These are phyloP conservation scores for Pleurozium schreberi DNA, from an alignment of 225 moss, liverwort and hornwort species.

Conservation along the genomic window DNA sequence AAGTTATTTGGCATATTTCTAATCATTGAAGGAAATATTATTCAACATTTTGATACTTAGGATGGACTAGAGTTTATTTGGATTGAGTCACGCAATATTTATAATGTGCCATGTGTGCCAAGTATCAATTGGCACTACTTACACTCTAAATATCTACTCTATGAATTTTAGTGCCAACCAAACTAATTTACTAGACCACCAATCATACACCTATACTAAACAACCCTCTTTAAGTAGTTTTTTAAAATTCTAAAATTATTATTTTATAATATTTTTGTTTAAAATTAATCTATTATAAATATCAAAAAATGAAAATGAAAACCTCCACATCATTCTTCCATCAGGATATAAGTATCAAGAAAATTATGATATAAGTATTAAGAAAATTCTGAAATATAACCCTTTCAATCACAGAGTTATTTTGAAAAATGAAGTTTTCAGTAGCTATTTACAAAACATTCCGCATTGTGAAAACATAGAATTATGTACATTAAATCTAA, in stretches of 20 bases:
- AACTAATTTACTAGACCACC: not conserved
- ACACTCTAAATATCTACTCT: not conserved
- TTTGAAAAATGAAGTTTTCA: not conserved
- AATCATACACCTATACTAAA: not conserved
- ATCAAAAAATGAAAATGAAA: not conserved
- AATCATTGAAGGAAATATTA: not conserved
- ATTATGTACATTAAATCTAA: not conserved
- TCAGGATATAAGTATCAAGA: not conserved
- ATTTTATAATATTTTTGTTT: not conserved
- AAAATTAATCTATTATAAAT: not conserved
- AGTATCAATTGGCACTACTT: not conserved
- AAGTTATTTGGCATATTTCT: not conserved
- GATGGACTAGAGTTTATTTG: not conserved
- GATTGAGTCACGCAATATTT: not conserved
- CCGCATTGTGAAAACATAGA: not conserved
- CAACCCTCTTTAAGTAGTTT: not conserved
- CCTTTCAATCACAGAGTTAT: rapidly evolving
- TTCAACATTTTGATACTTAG: not conserved
- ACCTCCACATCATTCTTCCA: not conserved
- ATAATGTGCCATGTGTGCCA: not conserved
- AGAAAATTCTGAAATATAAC: not conserved
- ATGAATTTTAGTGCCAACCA: not conserved
- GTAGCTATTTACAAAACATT: not conserved
- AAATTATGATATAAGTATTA: not conserved
- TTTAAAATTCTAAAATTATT: not conserved